These are phyloP conservation scores for Termitomyces sp. DNA, from an alignment of 768 basidiomycete species.

Conservation along the genomic window DNA sequence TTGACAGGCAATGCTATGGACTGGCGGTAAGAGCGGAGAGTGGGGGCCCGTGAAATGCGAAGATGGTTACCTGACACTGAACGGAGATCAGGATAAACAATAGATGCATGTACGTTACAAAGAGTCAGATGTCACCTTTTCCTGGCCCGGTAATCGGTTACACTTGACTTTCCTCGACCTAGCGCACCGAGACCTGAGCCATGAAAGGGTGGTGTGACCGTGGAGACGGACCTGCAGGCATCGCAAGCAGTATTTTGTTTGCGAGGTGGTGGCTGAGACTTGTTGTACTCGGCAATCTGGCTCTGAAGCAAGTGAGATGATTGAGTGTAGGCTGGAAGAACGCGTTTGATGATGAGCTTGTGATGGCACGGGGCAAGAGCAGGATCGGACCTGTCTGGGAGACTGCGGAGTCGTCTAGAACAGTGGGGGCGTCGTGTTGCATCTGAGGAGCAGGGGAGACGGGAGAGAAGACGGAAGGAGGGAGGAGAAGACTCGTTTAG, in stretches of 20 bases:
- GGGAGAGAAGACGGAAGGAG: constrained; percentile 13
- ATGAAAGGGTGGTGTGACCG: constrained; percentile 5
- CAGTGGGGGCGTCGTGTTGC: constrained; percentile 28
- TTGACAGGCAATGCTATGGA: constrained; percentile 72
- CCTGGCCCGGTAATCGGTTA: constrained; percentile 73
- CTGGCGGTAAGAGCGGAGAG: constrained; percentile 6
- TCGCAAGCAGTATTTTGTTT: constrained; percentile 95
- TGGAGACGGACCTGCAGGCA: constrained; percentile 65
- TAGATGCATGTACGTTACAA: not conserved
- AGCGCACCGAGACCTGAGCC: constrained; percentile 10
- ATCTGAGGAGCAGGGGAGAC: constrained; percentile 18
- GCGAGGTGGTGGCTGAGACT: constrained; percentile 76
- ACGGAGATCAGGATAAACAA: not conserved
- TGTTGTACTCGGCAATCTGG: constrained; percentile 77
- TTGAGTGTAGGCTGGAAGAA: constrained; percentile 47
- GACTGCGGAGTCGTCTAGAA: constrained; percentile 16
- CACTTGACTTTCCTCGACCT: constrained; percentile 90
- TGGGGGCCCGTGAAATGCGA: constrained; percentile 10
- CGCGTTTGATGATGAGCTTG: constrained; percentile 11
- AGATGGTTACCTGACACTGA: constrained; percentile 58
- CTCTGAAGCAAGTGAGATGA: constrained; percentile 69
- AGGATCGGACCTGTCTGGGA: constrained; percentile 24
- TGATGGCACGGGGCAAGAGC: constrained; percentile 7
- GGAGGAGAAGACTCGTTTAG: constrained; percentile 17
- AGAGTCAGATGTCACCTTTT: constrained; percentile 52